Conservation (phyloP, 768 basidiomycete species). For the Leccinum aurantiacum region DNA sequence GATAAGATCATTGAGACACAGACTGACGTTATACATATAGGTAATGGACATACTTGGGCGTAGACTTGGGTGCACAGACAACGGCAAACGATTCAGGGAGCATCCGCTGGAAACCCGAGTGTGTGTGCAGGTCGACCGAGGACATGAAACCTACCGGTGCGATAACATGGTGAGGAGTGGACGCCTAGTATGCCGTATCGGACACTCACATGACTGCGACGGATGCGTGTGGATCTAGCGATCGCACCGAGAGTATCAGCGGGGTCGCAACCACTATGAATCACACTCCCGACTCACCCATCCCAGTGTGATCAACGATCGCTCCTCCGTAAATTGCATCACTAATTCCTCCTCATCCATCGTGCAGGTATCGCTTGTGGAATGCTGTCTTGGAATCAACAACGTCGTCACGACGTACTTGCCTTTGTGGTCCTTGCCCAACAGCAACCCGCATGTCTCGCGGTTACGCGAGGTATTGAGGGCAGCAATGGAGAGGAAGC, state of each 20-base stretch:
- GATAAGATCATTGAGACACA: neutral
- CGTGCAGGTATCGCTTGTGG: conserved; percentile 88
- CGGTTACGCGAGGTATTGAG: conserved; percentile 75
- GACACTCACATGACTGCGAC: conserved; percentile 72
- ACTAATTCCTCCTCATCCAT: conserved; percentile 91
- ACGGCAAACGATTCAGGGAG: conserved; percentile 91
- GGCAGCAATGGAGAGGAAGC: conserved; percentile 75
- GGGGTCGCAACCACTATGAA: neutral
- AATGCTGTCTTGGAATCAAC: conserved; percentile 85
- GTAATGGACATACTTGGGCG: conserved; percentile 57
- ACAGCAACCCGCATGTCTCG: conserved; percentile 85
- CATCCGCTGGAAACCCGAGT: conserved; percentile 86
- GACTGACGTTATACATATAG: neutral
- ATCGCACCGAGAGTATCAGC: conserved; percentile 2
- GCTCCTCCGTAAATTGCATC: conserved; percentile 78
- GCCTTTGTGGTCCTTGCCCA: conserved; percentile 64
- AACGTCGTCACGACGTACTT: conserved; percentile 76
- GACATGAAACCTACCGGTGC: conserved; percentile 79
- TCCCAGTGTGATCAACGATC: conserved; percentile 81
- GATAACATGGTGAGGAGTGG: neutral
- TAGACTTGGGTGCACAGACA: conserved; percentile 81
- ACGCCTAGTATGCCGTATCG: neutral
- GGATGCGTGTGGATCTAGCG: conserved; percentile 89
- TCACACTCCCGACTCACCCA: conserved; percentile 61
- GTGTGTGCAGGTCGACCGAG: conserved; percentile 90